These are phyloP conservation scores for Pichia terricola DNA, from an alignment of 1,139 yeast species.

Conservation along the genomic window DNA sequence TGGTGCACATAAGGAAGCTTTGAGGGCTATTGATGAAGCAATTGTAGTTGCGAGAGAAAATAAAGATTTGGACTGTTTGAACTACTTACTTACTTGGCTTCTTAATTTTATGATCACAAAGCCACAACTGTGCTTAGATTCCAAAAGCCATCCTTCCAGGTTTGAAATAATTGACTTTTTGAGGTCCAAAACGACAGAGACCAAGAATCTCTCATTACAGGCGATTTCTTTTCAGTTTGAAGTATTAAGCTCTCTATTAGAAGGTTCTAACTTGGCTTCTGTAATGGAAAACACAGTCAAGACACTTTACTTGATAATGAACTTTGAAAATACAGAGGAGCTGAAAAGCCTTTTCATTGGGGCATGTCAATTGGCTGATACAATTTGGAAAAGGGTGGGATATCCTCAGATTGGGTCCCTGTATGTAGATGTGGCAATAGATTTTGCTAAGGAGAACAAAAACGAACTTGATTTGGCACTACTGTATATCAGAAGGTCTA, in stretches of 20 bases:
- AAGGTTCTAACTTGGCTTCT: slow-evolving; percentile 37
- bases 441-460: slow-evolving; percentile 23
- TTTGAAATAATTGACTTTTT: slow-evolving; percentile 59
- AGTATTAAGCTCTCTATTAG: slow-evolving; percentile 40
- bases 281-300: slow-evolving; percentile 47
- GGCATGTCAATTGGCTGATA: slow-evolving; percentile 36
- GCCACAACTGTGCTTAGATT: slow-evolving; percentile 45
- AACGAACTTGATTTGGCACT: slow-evolving; percentile 9
- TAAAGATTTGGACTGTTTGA: slow-evolving; percentile 63
- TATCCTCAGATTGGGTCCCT: slow-evolving; percentile 35
- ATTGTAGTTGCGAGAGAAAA: slow-evolving; percentile 82
- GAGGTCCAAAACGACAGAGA: slow-evolving; percentile 43
- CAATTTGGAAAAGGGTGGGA: slow-evolving; percentile 47
- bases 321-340: slow-evolving; percentile 23
- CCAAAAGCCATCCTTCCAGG: slow-evolving; percentile 30
- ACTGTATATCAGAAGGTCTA: slow-evolving; percentile 31
- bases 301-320: slow-evolving; percentile 43
- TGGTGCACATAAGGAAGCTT: slow-evolving; percentile 65
- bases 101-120: slow-evolving; percentile 59
- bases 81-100: slow-evolving; percentile 73
- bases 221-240: slow-evolving; percentile 55
- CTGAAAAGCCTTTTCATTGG: slow-evolving; percentile 34
- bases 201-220: slow-evolving; percentile 42
- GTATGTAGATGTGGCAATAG: slow-evolving; percentile 37
- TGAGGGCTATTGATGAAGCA: slow-evolving; percentile 79